Percentiles rank a stretch among this genome's conserved stretches.
These are phyloP conservation scores for Aegilops longissima DNA, from an alignment of 176 grass and related monocot genomes.

Conservation along the genomic window DNA sequence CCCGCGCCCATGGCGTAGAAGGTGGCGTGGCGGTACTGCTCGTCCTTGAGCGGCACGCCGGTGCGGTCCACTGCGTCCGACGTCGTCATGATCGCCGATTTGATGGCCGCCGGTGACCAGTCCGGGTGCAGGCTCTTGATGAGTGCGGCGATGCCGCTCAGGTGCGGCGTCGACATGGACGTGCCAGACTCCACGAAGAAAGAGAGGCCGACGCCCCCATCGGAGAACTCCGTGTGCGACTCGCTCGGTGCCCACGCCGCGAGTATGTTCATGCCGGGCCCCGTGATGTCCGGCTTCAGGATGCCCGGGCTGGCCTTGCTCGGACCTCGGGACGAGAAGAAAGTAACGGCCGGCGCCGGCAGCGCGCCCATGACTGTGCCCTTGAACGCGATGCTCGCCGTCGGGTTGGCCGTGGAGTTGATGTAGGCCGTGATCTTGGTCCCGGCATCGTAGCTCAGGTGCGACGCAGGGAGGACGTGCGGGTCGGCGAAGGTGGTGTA, in stretches of 20 bases:
- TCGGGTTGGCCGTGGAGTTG: conserved; percentile 52
- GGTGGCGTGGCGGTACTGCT: conserved; percentile 69
- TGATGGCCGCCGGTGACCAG: conserved; percentile 80
- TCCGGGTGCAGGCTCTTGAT: conserved; percentile 67
- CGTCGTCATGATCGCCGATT: conserved; percentile 93
- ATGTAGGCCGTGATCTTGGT: conserved; percentile 48
- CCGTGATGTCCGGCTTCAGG: conserved; percentile 85
- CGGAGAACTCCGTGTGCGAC: conserved; percentile 49
- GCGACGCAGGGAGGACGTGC: conserved; percentile 63
- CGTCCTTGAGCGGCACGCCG: conserved; percentile 65
- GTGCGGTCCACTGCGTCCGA: conserved; percentile 58
- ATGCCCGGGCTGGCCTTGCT: conserved; percentile 59
- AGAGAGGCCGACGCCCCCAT: conserved; percentile 29
- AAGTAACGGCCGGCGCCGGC: conserved; percentile 54
- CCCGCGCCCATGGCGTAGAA: conserved; percentile 90
- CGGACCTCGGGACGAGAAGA: conserved; percentile 83
- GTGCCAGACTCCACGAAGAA: conserved; percentile 84
- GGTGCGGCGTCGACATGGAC: conserved; percentile 86
- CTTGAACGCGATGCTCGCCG: conserved; percentile 59
- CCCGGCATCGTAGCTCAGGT: conserved; percentile 56
- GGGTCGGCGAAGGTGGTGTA: conserved; percentile 59
- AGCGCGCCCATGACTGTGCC: conserved; percentile 61
- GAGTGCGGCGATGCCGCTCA: conserved; percentile 71
- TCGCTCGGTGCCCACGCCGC: conserved; percentile 69
- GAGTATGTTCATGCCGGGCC: conserved; percentile 86